Percentiles rank a stretch among this genome's conserved stretches.
These are phyloP conservation scores for Kalmanozyma brasiliensis DNA, from an alignment of 1,284 basidiomycete species.

Conservation along the genomic window DNA sequence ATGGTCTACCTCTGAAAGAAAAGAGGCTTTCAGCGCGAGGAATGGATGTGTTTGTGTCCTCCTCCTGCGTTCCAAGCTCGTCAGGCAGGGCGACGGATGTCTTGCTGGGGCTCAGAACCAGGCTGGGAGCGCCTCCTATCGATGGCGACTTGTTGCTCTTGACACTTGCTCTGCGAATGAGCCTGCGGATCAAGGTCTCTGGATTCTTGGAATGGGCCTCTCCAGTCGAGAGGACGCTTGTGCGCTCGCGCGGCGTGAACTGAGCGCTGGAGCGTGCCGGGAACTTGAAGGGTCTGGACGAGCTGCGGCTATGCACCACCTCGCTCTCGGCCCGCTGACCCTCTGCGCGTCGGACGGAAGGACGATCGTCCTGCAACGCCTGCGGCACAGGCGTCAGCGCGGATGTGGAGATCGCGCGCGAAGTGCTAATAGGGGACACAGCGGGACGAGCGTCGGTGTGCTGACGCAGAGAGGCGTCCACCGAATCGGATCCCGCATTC, in stretches of 20 bases:
- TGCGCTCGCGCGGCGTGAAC: conserved; percentile 21
- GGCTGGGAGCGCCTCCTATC: conserved; percentile 9
- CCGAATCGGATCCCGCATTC: conserved; percentile 30
- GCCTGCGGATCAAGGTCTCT: conserved; percentile 34
- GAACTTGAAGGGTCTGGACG: conserved; percentile 35
- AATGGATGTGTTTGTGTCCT: conserved; percentile 6
- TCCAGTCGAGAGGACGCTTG: conserved; percentile 10
- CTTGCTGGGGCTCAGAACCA: conserved; percentile 8
- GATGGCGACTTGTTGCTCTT: conserved; percentile 46
- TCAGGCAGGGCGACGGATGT: conserved; percentile 18
- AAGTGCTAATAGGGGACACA: conserved; percentile 31
- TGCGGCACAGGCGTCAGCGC: conserved; percentile 37
- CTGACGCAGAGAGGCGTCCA: conserved; percentile 25
- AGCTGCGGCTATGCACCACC: conserved; percentile 26
- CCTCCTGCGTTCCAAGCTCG: conserved; percentile 20
- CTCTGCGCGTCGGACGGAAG: conserved; percentile 26
- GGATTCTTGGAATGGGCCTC: conserved; percentile 11
- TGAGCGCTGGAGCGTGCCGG: conserved; percentile 34
- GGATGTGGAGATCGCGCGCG: conserved; percentile 29
- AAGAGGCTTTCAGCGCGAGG: conserved; percentile 20
- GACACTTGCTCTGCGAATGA: conserved; percentile 43
- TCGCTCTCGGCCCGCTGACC: conserved; percentile 50
- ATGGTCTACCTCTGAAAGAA: conserved; percentile 14
- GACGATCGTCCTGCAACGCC: conserved; percentile 32
- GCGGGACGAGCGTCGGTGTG: conserved; percentile 42